phyloP scores from a whole-genome alignment of 2,329 filamentous ascomycete genomes.

The Arthrobotrys sinensis region DNA sequence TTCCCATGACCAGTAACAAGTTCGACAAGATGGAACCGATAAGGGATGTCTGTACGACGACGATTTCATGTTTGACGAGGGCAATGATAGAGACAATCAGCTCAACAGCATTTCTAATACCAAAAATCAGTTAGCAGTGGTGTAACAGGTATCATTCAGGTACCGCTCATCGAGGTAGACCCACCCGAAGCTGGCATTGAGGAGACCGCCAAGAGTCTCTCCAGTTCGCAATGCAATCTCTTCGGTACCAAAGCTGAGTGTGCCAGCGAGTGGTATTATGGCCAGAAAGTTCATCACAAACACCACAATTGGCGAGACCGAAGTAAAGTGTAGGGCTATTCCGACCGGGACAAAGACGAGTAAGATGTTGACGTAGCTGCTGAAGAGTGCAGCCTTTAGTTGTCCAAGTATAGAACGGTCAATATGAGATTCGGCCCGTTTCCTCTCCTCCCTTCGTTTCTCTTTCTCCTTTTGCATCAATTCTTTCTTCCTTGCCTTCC shows the following conservation, averaged over 20 bases:
- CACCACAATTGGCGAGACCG: conserved; percentile 71
- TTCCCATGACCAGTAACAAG: conserved; percentile 85
- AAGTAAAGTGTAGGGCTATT: conserved; percentile 79
- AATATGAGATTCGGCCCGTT: conserved; percentile 47
- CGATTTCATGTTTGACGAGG: conserved; percentile 79
- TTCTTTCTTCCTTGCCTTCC: conserved; percentile 47
- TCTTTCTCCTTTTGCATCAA: conserved; percentile 37
- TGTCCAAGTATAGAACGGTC: conserved; percentile 77
- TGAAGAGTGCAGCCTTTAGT: conserved; percentile 81
- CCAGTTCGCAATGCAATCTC: conserved; percentile 86
- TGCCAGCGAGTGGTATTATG: conserved; percentile 88
- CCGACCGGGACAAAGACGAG: conserved; percentile 84
- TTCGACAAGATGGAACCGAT: conserved; percentile 95
- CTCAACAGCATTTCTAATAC: conserved; percentile 82
- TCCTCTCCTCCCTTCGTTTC: conserved; percentile 43
- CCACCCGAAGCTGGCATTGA: conserved; percentile 91
- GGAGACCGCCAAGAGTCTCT: conserved; percentile 86
- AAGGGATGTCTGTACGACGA: conserved; percentile 92
- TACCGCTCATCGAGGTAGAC: conserved; percentile 63
- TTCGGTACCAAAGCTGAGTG: conserved; percentile 90
- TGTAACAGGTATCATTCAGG: conserved; percentile 35
- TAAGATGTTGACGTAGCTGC: conserved; percentile 89
- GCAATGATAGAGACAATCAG: conserved; percentile 89
- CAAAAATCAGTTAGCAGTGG: conserved; percentile 50
- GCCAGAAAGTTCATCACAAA: conserved; percentile 95